Evolutionary conservation across 2,329 filamentous ascomycete genomes (phyloP).

Genomic region (Cryphonectria radicalis): DNA sequence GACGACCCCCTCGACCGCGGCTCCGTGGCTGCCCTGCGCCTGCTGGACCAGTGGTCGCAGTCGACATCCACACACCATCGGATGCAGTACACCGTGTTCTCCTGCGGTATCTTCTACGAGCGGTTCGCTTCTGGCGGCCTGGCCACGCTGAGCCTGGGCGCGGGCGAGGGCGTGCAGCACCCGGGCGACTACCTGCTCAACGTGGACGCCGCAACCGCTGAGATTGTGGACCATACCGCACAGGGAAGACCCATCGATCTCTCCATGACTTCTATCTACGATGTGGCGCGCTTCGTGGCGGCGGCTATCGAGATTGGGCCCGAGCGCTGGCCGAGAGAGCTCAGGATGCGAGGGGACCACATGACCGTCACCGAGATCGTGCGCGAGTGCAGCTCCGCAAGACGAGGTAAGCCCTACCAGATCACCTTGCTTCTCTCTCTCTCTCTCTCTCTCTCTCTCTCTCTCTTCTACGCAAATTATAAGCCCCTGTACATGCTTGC

Average conservation of each 20-base stretch:
- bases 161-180: conserved; percentile 54
- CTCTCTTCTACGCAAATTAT: conserved; percentile 27
- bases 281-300: conserved; percentile 72
- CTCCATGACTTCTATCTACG: conserved; percentile 70
- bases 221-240: conserved; percentile 61
- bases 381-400: conserved; percentile 50
- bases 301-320: conserved; percentile 67
- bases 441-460: conserved; percentile 2
- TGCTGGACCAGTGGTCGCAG: conserved; percentile 58
- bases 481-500: no score
- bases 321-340: conserved; percentile 68
- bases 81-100: conserved; percentile 72
- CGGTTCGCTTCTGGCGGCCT: conserved; percentile 72
- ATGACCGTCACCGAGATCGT: conserved; percentile 65
- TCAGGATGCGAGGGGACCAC: conserved; percentile 70
- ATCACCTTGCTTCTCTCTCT: not conserved
- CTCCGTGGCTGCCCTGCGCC: conserved; percentile 58
- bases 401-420: conserved; percentile 48
- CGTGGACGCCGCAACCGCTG: conserved; percentile 59
- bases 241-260: conserved; percentile 57
- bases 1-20: conserved; percentile 66
- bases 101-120: conserved; percentile 78
- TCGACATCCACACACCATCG: conserved; percentile 31
- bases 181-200: conserved; percentile 72
- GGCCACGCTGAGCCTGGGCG: conserved; percentile 61